phyloP scores from a whole-genome alignment of 225 moss, liverwort and hornwort genomes.

The Physcomitrellopsis africana region DNA sequence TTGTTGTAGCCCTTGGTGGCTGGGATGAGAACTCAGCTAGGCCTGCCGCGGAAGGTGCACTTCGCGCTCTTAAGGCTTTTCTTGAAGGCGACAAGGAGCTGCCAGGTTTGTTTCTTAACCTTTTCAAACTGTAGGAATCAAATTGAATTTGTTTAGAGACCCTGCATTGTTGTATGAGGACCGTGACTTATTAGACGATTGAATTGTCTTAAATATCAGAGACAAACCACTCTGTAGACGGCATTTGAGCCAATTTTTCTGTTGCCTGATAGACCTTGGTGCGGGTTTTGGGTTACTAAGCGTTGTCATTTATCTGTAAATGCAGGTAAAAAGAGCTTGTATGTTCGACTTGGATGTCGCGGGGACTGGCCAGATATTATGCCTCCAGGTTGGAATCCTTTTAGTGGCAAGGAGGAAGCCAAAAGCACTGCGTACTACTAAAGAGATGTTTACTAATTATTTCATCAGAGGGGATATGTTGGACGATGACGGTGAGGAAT shows the following conservation, averaged over 20 bases:
- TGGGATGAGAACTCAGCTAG: slow-evolving; percentile 80
- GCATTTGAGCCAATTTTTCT: background rate
- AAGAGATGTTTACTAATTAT: slow-evolving; percentile 10
- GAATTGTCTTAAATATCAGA: background rate
- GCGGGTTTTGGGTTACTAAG: slow-evolving; percentile 20
- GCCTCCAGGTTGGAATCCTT: slow-evolving; percentile 97
- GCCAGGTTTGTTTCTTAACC: slow-evolving; percentile 57
- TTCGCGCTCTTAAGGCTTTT: slow-evolving; percentile 84
- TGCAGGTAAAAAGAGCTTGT: slow-evolving; percentile 91
- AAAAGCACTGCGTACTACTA: slow-evolving; percentile 54
- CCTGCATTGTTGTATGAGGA: slow-evolving; percentile 9
- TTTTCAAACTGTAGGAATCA: background rate
- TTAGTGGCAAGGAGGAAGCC: slow-evolving; percentile 59
- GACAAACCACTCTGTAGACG: background rate
- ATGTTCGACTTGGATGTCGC: slow-evolving; percentile 87
- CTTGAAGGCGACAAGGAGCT: slow-evolving; percentile 85
- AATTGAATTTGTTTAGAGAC: background rate
- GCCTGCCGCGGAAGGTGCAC: slow-evolving; percentile 80
- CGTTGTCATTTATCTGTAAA: slow-evolving; percentile 24
- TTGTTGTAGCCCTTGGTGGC: slow-evolving; percentile 78
- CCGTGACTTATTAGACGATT: background rate
- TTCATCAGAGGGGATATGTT: slow-evolving; percentile 7
- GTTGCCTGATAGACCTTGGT: background rate
- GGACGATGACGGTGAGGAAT: slow-evolving; percentile 16
- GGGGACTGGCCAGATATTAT: slow-evolving; percentile 98